A percentile compares a stretch with the other conserved stretches of the same genome.
Evolutionary conservation across 1,139 yeast genomes (phyloP).

Genomic region (Insectozyma bohioensis): DNA sequence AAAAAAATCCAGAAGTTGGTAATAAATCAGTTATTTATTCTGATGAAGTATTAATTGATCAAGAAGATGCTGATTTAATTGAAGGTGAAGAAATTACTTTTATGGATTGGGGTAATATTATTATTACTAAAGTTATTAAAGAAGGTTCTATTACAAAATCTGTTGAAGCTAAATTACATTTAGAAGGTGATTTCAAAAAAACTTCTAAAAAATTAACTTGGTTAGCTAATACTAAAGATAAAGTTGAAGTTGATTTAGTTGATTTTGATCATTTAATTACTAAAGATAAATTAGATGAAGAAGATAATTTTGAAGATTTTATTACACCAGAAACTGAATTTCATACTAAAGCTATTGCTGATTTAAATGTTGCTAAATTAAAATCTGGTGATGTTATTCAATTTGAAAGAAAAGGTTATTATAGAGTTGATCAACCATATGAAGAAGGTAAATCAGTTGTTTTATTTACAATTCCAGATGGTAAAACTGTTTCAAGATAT

Average conservation of each 20-base stretch:
- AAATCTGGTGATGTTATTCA: conserved; percentile 87
- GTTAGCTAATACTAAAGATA: conserved; percentile 82
- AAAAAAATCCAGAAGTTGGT: conserved; percentile 93
- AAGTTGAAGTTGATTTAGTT: conserved; percentile 71
- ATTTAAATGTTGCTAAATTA: conserved; percentile 71
- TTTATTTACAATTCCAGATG: conserved; percentile 95
- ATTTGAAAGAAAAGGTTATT: conserved; percentile 97
- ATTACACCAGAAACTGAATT: conserved; percentile 87
- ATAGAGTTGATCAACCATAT: conserved; percentile 70
- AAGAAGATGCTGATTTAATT: conserved; percentile 79
- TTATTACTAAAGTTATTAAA: conserved; percentile 69
- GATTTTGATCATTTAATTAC: conserved; percentile 95
- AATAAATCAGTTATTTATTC: conserved; percentile 72
- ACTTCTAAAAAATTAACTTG: conserved; percentile 94
- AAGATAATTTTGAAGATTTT: conserved; percentile 91
- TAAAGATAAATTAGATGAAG: conserved; percentile 94
- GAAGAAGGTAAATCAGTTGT: conserved; percentile 63
- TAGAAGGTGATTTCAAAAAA: conserved; percentile 97
- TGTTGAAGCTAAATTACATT: conserved; percentile 77
- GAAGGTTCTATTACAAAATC: conserved; percentile 58
- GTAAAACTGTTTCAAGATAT: conserved; percentile 82
- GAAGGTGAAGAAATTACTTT: conserved; percentile 85
- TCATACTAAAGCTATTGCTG: conserved; percentile 77
- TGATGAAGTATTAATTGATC: conserved; percentile 72
- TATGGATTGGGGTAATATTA: conserved; percentile 99